phyloP scores from a whole-genome alignment of 805 yeast genomes.

The Yarrowia sp. region DNA sequence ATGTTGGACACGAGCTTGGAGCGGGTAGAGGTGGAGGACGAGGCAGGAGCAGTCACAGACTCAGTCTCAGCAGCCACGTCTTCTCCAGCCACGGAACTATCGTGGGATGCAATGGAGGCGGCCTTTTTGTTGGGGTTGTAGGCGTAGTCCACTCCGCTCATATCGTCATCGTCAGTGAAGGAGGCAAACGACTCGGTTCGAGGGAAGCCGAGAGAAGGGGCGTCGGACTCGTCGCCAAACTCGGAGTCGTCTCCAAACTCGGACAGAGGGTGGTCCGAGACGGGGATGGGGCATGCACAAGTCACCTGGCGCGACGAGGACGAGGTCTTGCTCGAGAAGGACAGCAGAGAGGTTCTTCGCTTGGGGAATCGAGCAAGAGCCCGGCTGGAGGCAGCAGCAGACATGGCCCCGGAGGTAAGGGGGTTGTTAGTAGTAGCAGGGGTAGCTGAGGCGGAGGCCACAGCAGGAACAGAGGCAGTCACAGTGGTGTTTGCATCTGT shows the following conservation, averaged over 20 bases:
- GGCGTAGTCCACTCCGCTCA: conserved; percentile 29
- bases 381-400: conserved; percentile 12
- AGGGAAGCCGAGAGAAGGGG: conserved; percentile 7
- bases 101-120: conserved; percentile 24
- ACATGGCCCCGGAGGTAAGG: not conserved
- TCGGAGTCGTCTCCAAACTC: conserved; percentile 39
- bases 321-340: conserved; percentile 23
- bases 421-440: conserved; percentile 16
- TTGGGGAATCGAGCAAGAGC: conserved; percentile 18
- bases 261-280: conserved; percentile 32
- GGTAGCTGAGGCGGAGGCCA: not conserved
- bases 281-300: conserved; percentile 27
- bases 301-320: conserved; percentile 13
- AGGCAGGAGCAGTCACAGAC: not conserved
- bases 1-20: conserved; percentile 44
- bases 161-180: conserved; percentile 33
- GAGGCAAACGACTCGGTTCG: conserved; percentile 30
- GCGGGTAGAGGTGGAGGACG: conserved; percentile 16
- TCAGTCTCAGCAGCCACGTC: not conserved
- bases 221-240: conserved; percentile 39
- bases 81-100: not conserved
- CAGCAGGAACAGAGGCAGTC: not conserved
- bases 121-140: conserved; percentile 6
- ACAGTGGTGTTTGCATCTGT: not conserved
- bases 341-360: conserved; percentile 25